phyloP scores from a whole-genome alignment of 257 asterid species.

The Haberlea rhodopensis region DNA sequence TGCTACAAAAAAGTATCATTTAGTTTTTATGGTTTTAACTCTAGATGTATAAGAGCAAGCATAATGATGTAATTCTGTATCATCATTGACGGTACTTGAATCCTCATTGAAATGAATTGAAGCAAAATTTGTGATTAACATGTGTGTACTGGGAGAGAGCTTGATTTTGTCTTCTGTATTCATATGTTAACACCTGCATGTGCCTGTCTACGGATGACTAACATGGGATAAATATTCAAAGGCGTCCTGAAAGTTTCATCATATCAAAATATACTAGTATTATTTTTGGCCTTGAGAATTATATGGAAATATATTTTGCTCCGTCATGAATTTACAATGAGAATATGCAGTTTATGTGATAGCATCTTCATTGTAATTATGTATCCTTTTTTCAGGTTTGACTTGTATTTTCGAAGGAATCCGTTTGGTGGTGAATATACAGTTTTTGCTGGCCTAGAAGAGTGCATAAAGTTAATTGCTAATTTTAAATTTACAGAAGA shows the following conservation, averaged over 20 bases:
- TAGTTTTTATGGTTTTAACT: constrained; percentile 10
- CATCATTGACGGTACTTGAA: neutral
- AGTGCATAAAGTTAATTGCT: constrained; percentile 88
- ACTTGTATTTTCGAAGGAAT: constrained; percentile 72
- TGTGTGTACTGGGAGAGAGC: neutral
- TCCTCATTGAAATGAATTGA: neutral
- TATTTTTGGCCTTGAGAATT: constrained; percentile 14
- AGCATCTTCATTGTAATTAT: constrained; percentile 22
- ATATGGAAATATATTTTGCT: neutral
- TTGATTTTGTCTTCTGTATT: neutral
- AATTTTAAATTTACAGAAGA: constrained; percentile 74
- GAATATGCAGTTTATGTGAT: constrained; percentile 14
- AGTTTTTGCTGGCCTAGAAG: constrained; percentile 93
- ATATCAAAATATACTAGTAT: constrained; percentile 7
- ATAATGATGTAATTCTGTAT: constrained; percentile 1
- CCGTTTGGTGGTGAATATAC: constrained; percentile 99
- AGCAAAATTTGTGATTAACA: constrained; percentile 1
- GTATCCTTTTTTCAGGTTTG: constrained; percentile 64
- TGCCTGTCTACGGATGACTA: constrained; percentile 6
- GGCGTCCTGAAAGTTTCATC: neutral
- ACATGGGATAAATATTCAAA: neutral
- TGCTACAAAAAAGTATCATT: neutral
- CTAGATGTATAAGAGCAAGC: neutral
- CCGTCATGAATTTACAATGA: neutral
- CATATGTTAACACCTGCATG: neutral